phyloP scores from a whole-genome alignment of 768 basidiomycete species.

The Pleurotus eryngii region DNA sequence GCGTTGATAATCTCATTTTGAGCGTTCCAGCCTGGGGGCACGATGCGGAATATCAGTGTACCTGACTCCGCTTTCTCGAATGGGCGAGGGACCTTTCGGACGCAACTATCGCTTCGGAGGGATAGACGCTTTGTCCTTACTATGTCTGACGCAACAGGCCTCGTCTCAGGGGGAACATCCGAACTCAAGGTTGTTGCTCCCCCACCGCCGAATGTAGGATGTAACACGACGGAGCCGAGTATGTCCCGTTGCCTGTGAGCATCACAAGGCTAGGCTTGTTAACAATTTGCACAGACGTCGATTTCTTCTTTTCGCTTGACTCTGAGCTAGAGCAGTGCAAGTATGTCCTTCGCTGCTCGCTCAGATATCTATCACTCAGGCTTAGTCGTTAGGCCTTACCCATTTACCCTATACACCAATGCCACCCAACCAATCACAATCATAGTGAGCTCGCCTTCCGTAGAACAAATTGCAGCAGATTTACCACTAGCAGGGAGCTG shows the following conservation, averaged over 20 bases:
- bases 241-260: conserved; percentile 6
- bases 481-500: conserved; percentile 41
- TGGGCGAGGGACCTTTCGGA: conserved; percentile 50
- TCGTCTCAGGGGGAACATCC: conserved; percentile 61
- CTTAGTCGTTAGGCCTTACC: conserved; percentile 35
- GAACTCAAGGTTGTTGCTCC: conserved; percentile 42
- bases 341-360: conserved; percentile 29
- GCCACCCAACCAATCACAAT: conserved; percentile 56
- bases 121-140: conserved; percentile 46
- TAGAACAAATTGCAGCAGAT: background rate
- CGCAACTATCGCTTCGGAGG: conserved; percentile 39
- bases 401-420: conserved; percentile 38
- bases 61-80: conserved; percentile 49
- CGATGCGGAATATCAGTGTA: conserved; percentile 51
- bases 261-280: no score
- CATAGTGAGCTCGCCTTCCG: conserved; percentile 31
- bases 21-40: conserved; percentile 44
- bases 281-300: conserved; percentile 21
- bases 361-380: no score
- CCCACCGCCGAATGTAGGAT: conserved; percentile 40
- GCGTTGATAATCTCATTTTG: background rate
- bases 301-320: conserved; percentile 48
- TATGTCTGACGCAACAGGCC: conserved; percentile 73
- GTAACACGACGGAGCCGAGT: conserved; percentile 48
- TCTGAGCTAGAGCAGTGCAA: conserved; percentile 58